Conservation (phyloP, 2,329 filamentous ascomycete species). For the Cyclaneusma minus region DNA sequence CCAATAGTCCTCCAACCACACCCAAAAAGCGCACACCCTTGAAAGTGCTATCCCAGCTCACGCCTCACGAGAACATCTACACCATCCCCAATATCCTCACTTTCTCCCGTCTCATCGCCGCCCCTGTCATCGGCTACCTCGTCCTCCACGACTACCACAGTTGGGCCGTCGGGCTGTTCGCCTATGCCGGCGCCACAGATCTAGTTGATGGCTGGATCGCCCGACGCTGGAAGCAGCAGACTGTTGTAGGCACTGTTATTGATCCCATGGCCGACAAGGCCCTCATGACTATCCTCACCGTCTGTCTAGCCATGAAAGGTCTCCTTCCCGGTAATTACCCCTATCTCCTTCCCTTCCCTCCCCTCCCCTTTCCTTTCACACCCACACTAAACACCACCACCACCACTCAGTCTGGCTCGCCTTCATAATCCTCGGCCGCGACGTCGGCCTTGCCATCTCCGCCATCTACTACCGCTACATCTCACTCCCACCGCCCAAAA, state of each 20-base stretch:
- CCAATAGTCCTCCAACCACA: no score
- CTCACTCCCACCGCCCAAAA: conserved; percentile 84
- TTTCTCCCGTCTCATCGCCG: conserved; percentile 66
- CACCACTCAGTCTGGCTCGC: conserved; percentile 58
- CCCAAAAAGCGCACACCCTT: no score
- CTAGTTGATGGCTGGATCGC: conserved; percentile 91
- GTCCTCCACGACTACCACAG: conserved; percentile 70
- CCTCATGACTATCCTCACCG: conserved; percentile 85
- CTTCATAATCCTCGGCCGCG: conserved; percentile 77
- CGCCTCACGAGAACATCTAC: conserved; percentile 77
- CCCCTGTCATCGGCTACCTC: conserved; percentile 77
- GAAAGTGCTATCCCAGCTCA: conserved; percentile 14
- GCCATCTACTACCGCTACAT: conserved; percentile 96
- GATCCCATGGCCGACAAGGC: conserved; percentile 96
- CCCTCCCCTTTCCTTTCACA: not conserved
- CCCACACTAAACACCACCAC: not conserved
- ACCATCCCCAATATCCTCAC: conserved; percentile 92
- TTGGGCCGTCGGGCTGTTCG: conserved; percentile 72
- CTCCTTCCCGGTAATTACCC: conserved; percentile 53
- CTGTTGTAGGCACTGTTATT: conserved; percentile 86
- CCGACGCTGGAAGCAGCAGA: conserved; percentile 71
- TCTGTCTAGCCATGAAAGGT: conserved; percentile 71
- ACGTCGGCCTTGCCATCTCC: conserved; percentile 66
- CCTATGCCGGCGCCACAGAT: conserved; percentile 83
- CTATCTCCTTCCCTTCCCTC: conserved; percentile 2